These are phyloP conservation scores for Talaromyces borbonicus DNA, from an alignment of 495 filamentous ascomycete genomes.

Conservation along the genomic window DNA sequence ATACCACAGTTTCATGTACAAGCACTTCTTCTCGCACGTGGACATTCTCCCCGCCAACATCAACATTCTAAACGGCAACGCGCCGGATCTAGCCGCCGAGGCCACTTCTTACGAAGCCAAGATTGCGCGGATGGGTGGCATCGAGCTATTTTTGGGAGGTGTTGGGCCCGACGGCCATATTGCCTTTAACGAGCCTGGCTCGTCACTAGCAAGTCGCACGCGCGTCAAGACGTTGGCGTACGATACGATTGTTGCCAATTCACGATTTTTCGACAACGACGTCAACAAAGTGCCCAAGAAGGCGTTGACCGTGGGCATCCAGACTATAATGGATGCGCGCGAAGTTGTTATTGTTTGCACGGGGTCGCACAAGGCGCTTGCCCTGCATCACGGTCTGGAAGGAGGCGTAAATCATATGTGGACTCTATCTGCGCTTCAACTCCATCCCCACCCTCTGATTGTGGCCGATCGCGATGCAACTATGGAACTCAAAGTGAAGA, in stretches of 20 bases:
- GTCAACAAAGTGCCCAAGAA: conserved; percentile 64
- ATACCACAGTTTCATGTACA: conserved; percentile 89
- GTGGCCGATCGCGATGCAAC: conserved; percentile 83
- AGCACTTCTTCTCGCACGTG: conserved; percentile 81
- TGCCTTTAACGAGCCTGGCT: conserved; percentile 85
- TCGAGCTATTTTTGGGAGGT: conserved; percentile 77
- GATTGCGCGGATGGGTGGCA: conserved; percentile 65
- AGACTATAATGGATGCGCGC: conserved; percentile 70
- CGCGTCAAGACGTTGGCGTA: conserved; percentile 81
- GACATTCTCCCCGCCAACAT: conserved; percentile 72
- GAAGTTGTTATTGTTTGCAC: conserved; percentile 78
- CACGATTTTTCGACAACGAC: conserved; percentile 71
- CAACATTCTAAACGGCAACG: conserved; percentile 79
- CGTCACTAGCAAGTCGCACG: conserved; percentile 66
- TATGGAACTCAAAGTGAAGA: conserved; percentile 75
- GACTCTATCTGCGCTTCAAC: conserved; percentile 70
- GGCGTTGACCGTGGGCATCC: conserved; percentile 81
- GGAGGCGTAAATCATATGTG: conserved; percentile 83
- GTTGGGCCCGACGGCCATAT: conserved; percentile 83
- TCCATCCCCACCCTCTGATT: conserved; percentile 70
- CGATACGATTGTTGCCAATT: conserved; percentile 79
- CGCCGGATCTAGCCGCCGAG: conserved; percentile 63
- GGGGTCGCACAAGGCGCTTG: conserved; percentile 69
- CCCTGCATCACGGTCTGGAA: conserved; percentile 74
- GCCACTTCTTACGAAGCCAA: conserved; percentile 70